A percentile compares a stretch with the other conserved stretches of the same genome.
Conservation (phyloP, 495 filamentous ascomycete species). For the Aspergillus nidulans region DNA sequence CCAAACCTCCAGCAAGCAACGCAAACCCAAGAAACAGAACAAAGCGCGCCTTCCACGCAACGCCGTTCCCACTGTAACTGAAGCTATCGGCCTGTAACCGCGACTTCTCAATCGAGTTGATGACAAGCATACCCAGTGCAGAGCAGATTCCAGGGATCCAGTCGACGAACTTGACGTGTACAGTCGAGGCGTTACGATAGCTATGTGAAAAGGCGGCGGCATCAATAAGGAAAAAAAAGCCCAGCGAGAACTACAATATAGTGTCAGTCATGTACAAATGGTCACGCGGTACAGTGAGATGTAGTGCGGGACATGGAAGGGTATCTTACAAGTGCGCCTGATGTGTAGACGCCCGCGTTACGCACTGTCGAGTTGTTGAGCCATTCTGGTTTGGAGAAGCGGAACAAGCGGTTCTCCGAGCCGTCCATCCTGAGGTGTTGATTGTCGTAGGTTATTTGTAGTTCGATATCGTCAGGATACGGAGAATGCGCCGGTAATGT, state of each 20-base stretch:
- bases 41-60: constrained; percentile 94
- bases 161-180: constrained; percentile 95
- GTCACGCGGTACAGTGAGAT: not conserved
- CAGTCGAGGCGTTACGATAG: constrained; percentile 65
- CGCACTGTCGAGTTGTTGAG: constrained; percentile 80
- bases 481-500: not conserved
- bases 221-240: constrained; percentile 95
- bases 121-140: constrained; percentile 92
- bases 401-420: constrained; percentile 63
- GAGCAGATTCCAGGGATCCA: constrained; percentile 98
- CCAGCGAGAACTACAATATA: constrained; percentile 76
- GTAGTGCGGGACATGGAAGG: not conserved
- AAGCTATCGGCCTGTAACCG: constrained; percentile 81
- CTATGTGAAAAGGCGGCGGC: constrained; percentile 82
- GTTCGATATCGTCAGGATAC: not conserved
- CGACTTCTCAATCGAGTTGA: constrained; percentile 96
- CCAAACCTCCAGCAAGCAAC: constrained; percentile 87
- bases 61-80: constrained; percentile 77
- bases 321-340: constrained; percentile 77
- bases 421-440: constrained; percentile 35
- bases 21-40: constrained; percentile 97
- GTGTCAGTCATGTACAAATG: not conserved
- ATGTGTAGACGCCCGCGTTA: constrained; percentile 77
- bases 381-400: constrained; percentile 81
- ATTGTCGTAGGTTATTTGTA: not conserved